Conservation (phyloP, 306 rosid species). For the Castanea crenata region DNA sequence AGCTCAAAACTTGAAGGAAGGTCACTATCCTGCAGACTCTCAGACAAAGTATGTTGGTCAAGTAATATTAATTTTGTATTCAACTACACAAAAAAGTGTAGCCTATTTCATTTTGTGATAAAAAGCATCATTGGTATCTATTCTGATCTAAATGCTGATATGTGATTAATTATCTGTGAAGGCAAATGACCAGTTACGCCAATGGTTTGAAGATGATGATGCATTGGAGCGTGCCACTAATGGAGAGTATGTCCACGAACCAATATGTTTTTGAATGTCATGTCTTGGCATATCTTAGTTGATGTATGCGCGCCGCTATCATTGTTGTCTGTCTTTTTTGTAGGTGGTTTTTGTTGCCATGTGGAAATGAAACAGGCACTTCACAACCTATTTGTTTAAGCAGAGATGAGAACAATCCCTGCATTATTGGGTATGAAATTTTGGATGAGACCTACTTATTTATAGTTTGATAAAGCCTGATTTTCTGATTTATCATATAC, state of each 20-base stretch:
- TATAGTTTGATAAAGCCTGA: not conserved
- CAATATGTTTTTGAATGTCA: constrained; percentile 8
- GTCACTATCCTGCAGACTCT: constrained; percentile 73
- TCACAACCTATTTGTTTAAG: constrained; percentile 52
- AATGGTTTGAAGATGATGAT: constrained; percentile 87
- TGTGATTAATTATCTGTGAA: constrained; percentile 34
- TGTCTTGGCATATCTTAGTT: not conserved
- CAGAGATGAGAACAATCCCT: constrained; percentile 59
- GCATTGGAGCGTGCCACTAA: constrained; percentile 85
- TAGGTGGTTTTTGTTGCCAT: constrained; percentile 80
- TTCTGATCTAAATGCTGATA: constrained; percentile 27
- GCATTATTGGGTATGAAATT: constrained; percentile 61
- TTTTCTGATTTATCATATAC: not conserved
- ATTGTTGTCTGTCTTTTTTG: constrained; percentile 7
- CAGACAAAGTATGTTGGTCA: constrained; percentile 80
- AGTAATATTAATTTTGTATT: constrained; percentile 6
- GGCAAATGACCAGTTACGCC: constrained; percentile 70
- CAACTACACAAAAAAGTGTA: constrained; percentile 4
- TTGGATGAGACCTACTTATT: not conserved
- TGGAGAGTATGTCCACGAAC: constrained; percentile 68
- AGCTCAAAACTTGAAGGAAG: constrained; percentile 97
- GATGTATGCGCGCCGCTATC: not conserved
- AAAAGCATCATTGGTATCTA: constrained; percentile 14
- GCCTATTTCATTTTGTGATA: constrained; percentile 10
- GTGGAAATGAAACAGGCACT: constrained; percentile 47